Evolutionary conservation across 176 grass and related monocot genomes (phyloP).

Genomic region (Eragrostis curvula): DNA sequence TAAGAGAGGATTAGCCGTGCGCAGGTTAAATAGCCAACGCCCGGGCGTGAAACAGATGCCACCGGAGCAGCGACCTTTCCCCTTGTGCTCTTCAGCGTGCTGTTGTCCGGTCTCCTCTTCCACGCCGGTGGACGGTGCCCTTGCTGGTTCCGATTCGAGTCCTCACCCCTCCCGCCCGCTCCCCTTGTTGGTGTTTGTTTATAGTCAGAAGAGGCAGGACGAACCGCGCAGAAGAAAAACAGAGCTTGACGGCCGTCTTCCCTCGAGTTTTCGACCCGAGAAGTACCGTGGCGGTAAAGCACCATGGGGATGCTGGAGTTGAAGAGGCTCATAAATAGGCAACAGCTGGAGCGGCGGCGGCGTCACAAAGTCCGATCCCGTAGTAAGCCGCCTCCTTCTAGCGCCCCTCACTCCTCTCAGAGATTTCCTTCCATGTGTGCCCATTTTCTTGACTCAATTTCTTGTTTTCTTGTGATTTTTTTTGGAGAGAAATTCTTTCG

Average conservation of each 20-base stretch:
- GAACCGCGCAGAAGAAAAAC: no score
- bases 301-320: constrained; percentile 11
- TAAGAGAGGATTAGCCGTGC: no score
- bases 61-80: no score
- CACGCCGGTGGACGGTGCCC: no score
- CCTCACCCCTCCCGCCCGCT: not conserved
- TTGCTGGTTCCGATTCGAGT: not conserved
- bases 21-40: no score
- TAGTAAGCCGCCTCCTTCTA: not conserved
- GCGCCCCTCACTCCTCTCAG: not conserved
- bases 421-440: not conserved
- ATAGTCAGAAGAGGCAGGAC: not conserved
- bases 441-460: not conserved
- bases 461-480: not conserved
- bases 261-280: not conserved
- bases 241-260: no score
- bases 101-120: not conserved
- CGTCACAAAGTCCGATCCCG: not conserved
- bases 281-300: not conserved
- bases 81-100: no score
- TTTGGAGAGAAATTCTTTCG: no score
- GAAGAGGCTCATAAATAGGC: not conserved
- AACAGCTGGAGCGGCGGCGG: not conserved
- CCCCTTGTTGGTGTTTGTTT: not conserved
- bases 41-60: no score